Base-by-base conservation (phyloP, 345 rosid genomes). In the Cardiospermum halicacabum region DNA sequence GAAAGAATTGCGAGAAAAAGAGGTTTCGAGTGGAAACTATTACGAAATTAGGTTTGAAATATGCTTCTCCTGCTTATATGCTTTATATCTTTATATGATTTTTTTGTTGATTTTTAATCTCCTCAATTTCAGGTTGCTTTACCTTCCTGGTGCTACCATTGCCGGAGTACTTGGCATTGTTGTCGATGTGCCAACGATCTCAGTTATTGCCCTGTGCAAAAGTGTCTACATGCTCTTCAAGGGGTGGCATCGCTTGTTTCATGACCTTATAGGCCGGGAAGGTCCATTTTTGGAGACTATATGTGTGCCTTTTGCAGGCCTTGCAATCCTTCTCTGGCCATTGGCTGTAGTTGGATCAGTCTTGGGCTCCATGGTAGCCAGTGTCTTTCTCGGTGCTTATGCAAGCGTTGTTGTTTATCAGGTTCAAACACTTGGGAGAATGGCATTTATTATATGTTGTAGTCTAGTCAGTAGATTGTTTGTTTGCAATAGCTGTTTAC, bases 281-380 rank as follows among this genome's bases (percentile, higher is more conserved):
- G 99, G 99, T 55, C 99, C 99, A 31, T 94, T 91, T 77, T 78
- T 94, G 79, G 99, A 94, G 77, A 89, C 97, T 45, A 83, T 94
- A 78, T 94, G 99, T 65, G 96, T 94, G 32, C 99, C 99, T 66
- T 87, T 91, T 25, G 99, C 97, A 11, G 97, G 97, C 54, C 97
- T 94, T 5, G 93, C 76, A 27, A 94, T 94, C 73, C 69, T 94
- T 72, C 89, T 94, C 22, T 94, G 99, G 99, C 99, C 97, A 66
- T 57, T 89, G 76, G 99, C 97, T 59, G 99, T 94, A 58, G 74
- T 72, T 2, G 99, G 96, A 22, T 95, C 97, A 3, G 86, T 94
- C 30, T 65, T 89, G 79, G 97, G 77, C 58, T 94, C 99, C 32
- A 74, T 82, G 26, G 66, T 77, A 16, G 80, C 96, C 25, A 85